Conservation (phyloP, 2,329 filamentous ascomycete genomes). For the Albophoma yamanashiensis region DNA sequence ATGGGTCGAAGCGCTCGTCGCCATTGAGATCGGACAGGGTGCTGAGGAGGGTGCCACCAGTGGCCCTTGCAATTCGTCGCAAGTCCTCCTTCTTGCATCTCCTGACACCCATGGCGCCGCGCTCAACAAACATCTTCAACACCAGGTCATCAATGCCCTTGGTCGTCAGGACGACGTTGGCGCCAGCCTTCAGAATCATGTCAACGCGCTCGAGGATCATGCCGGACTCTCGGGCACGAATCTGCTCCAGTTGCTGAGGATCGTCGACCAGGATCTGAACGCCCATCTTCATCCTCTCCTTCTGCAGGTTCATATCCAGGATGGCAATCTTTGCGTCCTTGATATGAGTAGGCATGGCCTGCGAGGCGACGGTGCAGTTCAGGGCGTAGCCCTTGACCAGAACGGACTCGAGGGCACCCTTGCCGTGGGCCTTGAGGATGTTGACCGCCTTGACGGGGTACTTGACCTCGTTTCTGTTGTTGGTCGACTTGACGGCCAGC, state of each 20-base stretch:
- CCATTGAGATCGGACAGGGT: constrained; percentile 94
- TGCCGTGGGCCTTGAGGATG: constrained; percentile 95
- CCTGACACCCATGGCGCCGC: constrained; percentile 88
- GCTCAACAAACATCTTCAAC: constrained; percentile 89
- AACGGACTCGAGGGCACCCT: constrained; percentile 78
- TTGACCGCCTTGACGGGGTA: constrained; percentile 99
- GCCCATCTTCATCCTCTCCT: constrained; percentile 98
- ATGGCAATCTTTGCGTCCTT: constrained; percentile 93
- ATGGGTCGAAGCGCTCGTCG: constrained; percentile 90
- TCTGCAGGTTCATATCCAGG: constrained; percentile 96
- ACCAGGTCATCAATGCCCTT: constrained; percentile 98
- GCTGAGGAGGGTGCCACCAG: constrained; percentile 85
- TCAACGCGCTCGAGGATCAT: constrained; percentile 92
- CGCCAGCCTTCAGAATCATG: constrained; percentile 94
- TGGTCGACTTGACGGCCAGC: constrained; percentile 84
- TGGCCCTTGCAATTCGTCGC: constrained; percentile 88
- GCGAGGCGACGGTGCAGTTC: constrained; percentile 97
- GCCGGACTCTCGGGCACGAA: constrained; percentile 81
- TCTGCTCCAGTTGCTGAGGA: constrained; percentile 94
- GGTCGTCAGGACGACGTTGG: constrained; percentile 91
- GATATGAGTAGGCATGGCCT: constrained; percentile 92
- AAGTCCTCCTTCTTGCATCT: constrained; percentile 98
- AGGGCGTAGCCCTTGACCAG: constrained; percentile 93
- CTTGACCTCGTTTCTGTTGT: constrained; percentile 83
- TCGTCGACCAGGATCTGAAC: constrained; percentile 98